Conservation (phyloP, 2,329 filamentous ascomycete genomes). For the Scedosporium minutisporum region DNA sequence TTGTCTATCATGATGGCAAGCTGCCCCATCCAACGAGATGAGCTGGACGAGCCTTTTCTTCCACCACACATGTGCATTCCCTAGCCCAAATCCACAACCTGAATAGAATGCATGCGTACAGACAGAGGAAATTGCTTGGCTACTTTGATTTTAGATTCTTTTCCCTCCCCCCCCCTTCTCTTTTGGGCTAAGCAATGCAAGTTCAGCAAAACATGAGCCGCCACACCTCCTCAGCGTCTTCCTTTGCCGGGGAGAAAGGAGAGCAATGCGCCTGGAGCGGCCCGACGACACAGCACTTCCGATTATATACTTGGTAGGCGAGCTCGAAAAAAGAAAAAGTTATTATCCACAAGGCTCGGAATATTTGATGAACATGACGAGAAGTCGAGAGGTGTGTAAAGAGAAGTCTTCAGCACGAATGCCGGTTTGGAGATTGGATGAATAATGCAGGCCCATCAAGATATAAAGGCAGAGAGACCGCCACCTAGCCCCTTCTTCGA, state of each 20-base stretch:
- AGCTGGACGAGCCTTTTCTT: background rate
- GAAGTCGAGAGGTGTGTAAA: background rate
- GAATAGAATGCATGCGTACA: too few relatives aligned
- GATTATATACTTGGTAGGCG: too few relatives aligned
- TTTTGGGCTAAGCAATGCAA: too few relatives aligned
- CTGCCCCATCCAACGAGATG: background rate
- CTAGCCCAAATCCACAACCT: too few relatives aligned
- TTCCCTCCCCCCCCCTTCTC: too few relatives aligned
- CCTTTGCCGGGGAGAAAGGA: too few relatives aligned
- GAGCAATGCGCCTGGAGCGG: too few relatives aligned
- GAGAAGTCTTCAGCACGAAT: background rate
- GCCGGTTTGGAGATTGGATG: background rate
- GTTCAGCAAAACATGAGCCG: too few relatives aligned
- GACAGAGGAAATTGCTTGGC: too few relatives aligned
- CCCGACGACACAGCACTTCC: too few relatives aligned
- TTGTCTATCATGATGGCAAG: constrained; percentile 18
- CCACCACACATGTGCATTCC: background rate
- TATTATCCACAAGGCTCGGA: background rate
- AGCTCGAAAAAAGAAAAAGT: too few relatives aligned
- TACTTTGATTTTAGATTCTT: background rate
- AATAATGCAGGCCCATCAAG: constrained; percentile 8
- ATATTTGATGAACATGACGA: background rate
- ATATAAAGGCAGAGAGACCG: constrained; percentile 39
- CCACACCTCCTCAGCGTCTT: too few relatives aligned
- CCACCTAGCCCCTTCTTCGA: constrained; percentile 45